These are phyloP conservation scores for Alternaria hordeiaustralica DNA, from an alignment of 2,329 filamentous ascomycete species.

Conservation along the genomic window DNA sequence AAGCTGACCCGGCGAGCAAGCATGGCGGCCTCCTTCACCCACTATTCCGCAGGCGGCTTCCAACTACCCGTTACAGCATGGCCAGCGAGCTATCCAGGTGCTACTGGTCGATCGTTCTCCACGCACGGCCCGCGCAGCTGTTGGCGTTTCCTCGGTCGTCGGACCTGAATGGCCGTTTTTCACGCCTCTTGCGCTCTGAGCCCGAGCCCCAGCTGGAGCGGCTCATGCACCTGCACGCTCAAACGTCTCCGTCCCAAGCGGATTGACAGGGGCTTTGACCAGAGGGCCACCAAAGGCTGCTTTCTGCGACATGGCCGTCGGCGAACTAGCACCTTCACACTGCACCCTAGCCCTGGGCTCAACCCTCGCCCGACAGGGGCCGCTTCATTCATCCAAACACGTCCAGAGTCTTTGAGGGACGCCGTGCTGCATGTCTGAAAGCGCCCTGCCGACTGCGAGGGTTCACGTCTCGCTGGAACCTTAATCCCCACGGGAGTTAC, in stretches of 20 bases:
- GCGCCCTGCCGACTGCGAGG: constrained; percentile 23
- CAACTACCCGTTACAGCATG: constrained; percentile 18
- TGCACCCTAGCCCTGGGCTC: constrained; percentile 3
- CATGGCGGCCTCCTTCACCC: background rate
- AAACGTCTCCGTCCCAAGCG: constrained; percentile 39
- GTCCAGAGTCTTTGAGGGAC: background rate
- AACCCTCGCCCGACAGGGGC: constrained; percentile 16
- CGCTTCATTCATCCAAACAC: background rate
- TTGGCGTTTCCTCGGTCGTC: constrained; percentile 28
- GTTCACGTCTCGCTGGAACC: constrained; percentile 38
- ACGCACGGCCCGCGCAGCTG: constrained; percentile 34
- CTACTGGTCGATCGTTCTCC: constrained; percentile 35
- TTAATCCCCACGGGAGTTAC: constrained; percentile 47
- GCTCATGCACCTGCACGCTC: constrained; percentile 32
- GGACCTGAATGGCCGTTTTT: constrained; percentile 35
- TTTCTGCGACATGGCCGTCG: constrained; percentile 15
- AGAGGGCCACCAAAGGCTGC: constrained; percentile 20
- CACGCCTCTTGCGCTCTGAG: constrained; percentile 28
- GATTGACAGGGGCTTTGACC: constrained; percentile 21
- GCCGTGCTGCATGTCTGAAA: background rate
- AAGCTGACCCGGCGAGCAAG: constrained; percentile 14
- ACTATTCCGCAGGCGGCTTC: constrained; percentile 15
- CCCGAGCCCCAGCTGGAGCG: constrained; percentile 33
- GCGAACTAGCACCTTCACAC: constrained; percentile 8
- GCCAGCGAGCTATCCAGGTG: constrained; percentile 15